Percentiles rank a stretch among this genome's conserved stretches.
These are phyloP conservation scores for Solanum clarkiae DNA, from an alignment of 257 asterid genomes.

Conservation along the genomic window DNA sequence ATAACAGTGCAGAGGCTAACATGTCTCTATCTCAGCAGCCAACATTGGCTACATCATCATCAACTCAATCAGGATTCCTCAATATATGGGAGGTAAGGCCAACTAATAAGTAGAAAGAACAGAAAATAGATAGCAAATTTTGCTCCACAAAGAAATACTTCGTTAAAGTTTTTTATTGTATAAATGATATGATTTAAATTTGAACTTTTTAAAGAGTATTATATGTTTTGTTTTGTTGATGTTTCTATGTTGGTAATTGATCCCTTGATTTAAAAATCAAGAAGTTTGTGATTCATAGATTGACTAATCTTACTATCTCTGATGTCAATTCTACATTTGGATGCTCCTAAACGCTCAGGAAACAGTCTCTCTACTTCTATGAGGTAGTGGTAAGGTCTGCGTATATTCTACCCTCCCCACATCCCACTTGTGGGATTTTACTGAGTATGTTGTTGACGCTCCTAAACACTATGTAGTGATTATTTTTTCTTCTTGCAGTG, in stretches of 20 bases:
- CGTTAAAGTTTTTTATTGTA: not conserved
- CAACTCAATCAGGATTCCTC: constrained; percentile 67
- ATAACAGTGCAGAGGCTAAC: constrained; percentile 54
- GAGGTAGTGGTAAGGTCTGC: too few species aligned
- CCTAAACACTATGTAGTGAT: not conserved
- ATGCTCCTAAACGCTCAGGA: not conserved
- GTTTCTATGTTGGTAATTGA: not conserved
- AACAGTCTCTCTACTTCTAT: too few species aligned
- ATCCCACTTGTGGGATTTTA: too few species aligned
- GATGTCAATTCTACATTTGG: not conserved
- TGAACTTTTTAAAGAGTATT: not conserved
- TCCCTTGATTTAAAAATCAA: not conserved
- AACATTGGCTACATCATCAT: constrained; percentile 41
- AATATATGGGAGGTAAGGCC: constrained; percentile 89
- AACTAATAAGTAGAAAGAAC: not conserved
- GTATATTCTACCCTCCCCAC: too few species aligned
- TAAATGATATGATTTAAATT: not conserved
- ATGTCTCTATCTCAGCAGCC: constrained; percentile 74
- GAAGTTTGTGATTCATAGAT: not conserved
- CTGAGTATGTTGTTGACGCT: not conserved
- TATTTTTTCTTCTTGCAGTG: not conserved
- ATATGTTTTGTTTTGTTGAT: not conserved
- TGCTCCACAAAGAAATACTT: not conserved
- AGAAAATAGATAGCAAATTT: not conserved
- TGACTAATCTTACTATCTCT: not conserved